Percentiles rank a stretch among this genome's conserved stretches.
Evolutionary conservation across 2,329 filamentous ascomycete species (phyloP).

Genomic region (Exserohilum turcica): DNA sequence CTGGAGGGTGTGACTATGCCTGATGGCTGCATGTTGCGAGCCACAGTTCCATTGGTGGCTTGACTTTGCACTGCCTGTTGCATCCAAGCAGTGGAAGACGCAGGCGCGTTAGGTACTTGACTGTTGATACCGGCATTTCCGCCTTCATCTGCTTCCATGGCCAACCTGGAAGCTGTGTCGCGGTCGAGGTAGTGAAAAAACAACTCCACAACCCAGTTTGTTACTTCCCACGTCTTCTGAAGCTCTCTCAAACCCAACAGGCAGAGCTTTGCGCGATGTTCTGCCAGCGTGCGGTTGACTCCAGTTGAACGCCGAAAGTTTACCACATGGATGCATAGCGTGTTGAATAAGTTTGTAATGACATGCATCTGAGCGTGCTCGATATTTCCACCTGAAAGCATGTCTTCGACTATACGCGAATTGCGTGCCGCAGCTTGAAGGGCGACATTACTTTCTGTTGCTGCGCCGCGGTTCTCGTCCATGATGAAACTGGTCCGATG

Average conservation of each 20-base stretch:
- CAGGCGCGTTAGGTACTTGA: constrained; percentile 2
- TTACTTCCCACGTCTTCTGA: constrained; percentile 57
- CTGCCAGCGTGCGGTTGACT: constrained; percentile 52
- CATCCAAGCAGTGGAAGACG: constrained; percentile 8
- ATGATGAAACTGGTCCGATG: constrained; percentile 53
- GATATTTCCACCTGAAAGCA: constrained; percentile 52
- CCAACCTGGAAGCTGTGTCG: constrained; percentile 50
- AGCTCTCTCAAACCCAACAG: constrained; percentile 55
- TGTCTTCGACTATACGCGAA: constrained; percentile 56
- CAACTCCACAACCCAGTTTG: constrained; percentile 56
- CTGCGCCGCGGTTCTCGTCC: constrained; percentile 39
- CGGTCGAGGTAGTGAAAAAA: constrained; percentile 57
- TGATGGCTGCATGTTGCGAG: neutral
- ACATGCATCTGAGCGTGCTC: constrained; percentile 55
- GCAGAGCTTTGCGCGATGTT: constrained; percentile 57
- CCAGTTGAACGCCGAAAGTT: constrained; percentile 48
- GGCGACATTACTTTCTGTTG: constrained; percentile 48
- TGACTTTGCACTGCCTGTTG: constrained; percentile 10
- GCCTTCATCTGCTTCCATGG: constrained; percentile 34
- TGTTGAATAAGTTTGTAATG: constrained; percentile 56
- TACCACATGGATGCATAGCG: constrained; percentile 56
- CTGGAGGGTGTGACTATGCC: constrained; percentile 15
- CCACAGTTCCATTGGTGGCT: neutral
- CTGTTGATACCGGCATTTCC: constrained; percentile 19
- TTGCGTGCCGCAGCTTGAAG: constrained; percentile 54